Evolutionary conservation across 2,329 filamentous ascomycete species (phyloP).

Genomic region (Lecanoromycetidae sp.): DNA sequence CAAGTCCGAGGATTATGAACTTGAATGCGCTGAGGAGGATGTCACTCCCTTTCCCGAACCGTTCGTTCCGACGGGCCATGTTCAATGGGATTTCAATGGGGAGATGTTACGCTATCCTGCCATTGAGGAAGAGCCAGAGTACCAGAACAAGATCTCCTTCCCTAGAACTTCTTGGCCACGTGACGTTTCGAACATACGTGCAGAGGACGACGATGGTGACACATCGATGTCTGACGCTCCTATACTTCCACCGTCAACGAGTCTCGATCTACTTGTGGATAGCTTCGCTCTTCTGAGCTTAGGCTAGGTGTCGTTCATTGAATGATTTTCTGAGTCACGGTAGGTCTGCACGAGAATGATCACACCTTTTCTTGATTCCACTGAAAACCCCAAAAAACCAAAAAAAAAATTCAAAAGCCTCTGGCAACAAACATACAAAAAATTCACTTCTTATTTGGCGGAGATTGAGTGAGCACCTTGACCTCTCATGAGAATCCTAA

Average conservation of each 20-base stretch:
- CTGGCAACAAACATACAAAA: slow-evolving; percentile 9
- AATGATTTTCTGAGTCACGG: too few species aligned
- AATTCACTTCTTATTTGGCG: not conserved
- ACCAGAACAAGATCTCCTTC: slow-evolving; percentile 5
- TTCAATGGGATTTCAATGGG: not conserved
- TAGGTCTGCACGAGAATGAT: not conserved
- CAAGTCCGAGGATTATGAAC: too few species aligned
- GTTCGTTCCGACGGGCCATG: too few species aligned
- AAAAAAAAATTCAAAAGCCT: slow-evolving; percentile 3
- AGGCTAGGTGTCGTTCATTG: not conserved
- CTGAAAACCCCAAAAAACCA: not conserved
- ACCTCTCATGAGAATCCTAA: not conserved
- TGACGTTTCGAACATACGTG: not conserved
- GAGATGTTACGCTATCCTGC: not conserved
- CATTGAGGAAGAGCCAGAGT: slow-evolving; percentile 6
- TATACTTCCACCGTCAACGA: not conserved
- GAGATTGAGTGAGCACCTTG: not conserved
- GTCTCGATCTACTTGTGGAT: not conserved
- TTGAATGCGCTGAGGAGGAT: too few species aligned
- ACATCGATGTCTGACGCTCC: slow-evolving; percentile 4
- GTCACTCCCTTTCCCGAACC: too few species aligned
- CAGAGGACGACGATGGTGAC: slow-evolving; percentile 8
- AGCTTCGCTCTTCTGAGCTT: not conserved
- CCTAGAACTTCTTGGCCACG: slow-evolving; percentile 6
- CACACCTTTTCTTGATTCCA: not conserved